Evolutionary conservation across 257 asterid genomes (phyloP).

Genomic region (Thymus quinquecostatus): DNA sequence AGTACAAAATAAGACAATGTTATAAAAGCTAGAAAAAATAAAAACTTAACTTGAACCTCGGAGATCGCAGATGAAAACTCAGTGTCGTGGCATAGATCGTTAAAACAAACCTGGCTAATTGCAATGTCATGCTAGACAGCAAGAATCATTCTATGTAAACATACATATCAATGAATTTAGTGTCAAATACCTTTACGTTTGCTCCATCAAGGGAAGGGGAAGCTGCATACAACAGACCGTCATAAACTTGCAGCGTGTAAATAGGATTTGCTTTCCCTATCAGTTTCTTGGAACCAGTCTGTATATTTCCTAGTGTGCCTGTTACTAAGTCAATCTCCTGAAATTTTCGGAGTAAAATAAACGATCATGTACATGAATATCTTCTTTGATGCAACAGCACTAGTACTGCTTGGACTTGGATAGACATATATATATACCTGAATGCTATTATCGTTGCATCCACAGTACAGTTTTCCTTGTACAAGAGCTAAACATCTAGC

Average conservation of each 20-base stretch:
- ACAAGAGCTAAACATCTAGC: slow-evolving; percentile 64
- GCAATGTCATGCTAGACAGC: too few relatives aligned
- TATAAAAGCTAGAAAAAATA: too few relatives aligned
- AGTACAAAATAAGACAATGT: too few relatives aligned
- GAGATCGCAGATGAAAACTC: too few relatives aligned
- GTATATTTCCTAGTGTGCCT: slow-evolving; percentile 64
- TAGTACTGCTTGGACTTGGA: neutral
- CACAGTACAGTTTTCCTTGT: slow-evolving; percentile 76
- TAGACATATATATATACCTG: slow-evolving; percentile 48
- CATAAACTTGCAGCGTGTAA: slow-evolving; percentile 61
- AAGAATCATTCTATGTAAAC: too few relatives aligned
- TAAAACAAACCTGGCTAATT: too few relatives aligned
- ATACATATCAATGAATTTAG: too few relatives aligned
- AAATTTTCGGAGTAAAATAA: neutral
- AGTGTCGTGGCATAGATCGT: too few relatives aligned
- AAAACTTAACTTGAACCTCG: too few relatives aligned
- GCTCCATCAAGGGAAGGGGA: slow-evolving; percentile 69
- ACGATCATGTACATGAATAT: neutral
- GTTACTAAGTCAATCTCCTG: slow-evolving; percentile 84
- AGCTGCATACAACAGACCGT: slow-evolving; percentile 68
- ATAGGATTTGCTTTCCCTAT: slow-evolving; percentile 67
- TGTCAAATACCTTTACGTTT: slow-evolving; percentile 60
- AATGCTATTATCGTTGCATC: slow-evolving; percentile 80
- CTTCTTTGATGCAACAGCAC: neutral
- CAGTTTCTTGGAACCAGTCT: slow-evolving; percentile 70